A percentile compares a stretch with the other conserved stretches of the same genome.
Conservation (phyloP, 129 eudicot genomes). For the Erigeron canadensis region DNA sequence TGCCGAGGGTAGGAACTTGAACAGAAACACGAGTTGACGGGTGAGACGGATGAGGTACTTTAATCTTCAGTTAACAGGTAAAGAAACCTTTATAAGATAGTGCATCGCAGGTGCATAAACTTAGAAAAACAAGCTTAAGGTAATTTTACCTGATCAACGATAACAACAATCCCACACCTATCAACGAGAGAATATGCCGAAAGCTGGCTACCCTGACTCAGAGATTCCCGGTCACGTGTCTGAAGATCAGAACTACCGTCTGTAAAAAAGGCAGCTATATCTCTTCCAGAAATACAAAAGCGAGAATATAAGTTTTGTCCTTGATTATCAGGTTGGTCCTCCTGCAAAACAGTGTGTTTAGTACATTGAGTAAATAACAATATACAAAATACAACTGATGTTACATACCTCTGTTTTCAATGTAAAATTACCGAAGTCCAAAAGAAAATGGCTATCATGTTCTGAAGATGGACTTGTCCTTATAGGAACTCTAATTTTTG, state of each 20-base stretch:
- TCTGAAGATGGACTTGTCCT: conserved; percentile 42
- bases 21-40: conserved; percentile 85
- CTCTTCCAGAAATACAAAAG: conserved; percentile 85
- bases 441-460: conserved; percentile 72
- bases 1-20: conserved; percentile 88
- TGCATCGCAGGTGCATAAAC: background rate
- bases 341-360: conserved; percentile 49
- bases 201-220: conserved; percentile 34
- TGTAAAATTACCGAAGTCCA: conserved; percentile 98
- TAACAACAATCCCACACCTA: conserved; percentile 88
- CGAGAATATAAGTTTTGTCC: conserved; percentile 73
- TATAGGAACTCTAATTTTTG: conserved; percentile 92
- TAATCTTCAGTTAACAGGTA: conserved; percentile 50
- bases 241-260: conserved; percentile 53
- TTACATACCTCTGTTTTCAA: conserved; percentile 74
- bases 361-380: conserved; percentile 16
- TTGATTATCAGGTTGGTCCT: conserved; percentile 52
- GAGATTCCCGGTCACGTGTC: conserved; percentile 35
- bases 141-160: conserved; percentile 77
- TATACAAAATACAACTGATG: conserved; percentile 7
- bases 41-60: conserved; percentile 77
- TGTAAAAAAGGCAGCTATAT: conserved; percentile 84
- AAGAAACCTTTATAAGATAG: conserved; percentile 14
- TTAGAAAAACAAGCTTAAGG: conserved; percentile 8
- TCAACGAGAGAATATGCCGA: conserved; percentile 71